These are phyloP conservation scores for Aspergillus versicolor DNA, from an alignment of 2,329 filamentous ascomycete genomes.

Conservation along the genomic window DNA sequence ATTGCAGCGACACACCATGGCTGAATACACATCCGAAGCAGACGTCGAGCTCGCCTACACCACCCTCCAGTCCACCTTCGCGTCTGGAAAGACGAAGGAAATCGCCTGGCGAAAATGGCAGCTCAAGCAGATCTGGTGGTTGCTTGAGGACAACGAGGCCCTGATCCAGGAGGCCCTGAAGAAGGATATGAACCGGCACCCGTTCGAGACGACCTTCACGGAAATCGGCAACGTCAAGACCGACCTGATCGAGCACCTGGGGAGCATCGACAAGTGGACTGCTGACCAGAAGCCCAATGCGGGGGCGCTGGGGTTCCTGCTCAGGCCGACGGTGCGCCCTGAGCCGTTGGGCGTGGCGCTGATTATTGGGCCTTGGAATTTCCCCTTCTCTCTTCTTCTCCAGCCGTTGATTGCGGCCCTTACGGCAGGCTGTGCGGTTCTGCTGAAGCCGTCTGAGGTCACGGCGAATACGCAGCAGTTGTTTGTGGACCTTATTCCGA, in stretches of 20 bases:
- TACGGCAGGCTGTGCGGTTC: constrained; percentile 41
- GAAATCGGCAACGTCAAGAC: constrained; percentile 34
- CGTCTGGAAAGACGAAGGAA: constrained; percentile 34
- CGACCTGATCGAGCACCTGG: constrained; percentile 39
- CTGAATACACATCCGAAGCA: constrained; percentile 2
- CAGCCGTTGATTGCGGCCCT: constrained; percentile 46
- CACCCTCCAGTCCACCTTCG: constrained; percentile 24
- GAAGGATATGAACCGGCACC: constrained; percentile 36
- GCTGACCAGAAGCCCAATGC: constrained; percentile 31
- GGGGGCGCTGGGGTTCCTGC: constrained; percentile 31
- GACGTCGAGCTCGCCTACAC: constrained; percentile 6
- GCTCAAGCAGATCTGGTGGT: constrained; percentile 44
- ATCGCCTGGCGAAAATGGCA: constrained; percentile 44
- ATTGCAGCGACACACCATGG: background rate
- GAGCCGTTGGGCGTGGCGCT: constrained; percentile 48
- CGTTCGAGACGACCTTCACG: constrained; percentile 32
- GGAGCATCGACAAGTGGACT: constrained; percentile 43
- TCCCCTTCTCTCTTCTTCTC: constrained; percentile 40
- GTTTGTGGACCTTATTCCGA: constrained; percentile 40
- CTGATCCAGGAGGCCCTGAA: constrained; percentile 33
- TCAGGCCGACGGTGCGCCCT: constrained; percentile 35
- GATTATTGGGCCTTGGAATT: constrained; percentile 51
- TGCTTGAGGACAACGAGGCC: constrained; percentile 42
- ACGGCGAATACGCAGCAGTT: constrained; percentile 35
- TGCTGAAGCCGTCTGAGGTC: constrained; percentile 48